Conservation (phyloP, 2,329 filamentous ascomycete species). For the Huntiella bhutanensis region DNA sequence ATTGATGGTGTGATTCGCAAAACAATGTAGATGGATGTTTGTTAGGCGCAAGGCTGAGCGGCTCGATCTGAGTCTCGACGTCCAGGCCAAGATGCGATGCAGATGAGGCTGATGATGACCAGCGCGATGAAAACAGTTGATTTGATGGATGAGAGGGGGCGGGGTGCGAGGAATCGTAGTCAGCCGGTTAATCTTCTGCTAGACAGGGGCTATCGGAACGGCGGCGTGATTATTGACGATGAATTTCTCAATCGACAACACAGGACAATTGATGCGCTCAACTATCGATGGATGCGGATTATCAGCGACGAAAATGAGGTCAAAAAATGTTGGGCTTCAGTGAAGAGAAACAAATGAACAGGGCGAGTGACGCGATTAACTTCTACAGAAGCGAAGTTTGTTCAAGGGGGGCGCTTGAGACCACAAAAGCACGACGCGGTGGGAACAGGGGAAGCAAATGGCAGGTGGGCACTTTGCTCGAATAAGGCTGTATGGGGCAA, state of each 20-base stretch:
- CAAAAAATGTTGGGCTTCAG: background rate
- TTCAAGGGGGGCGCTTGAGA: constrained; percentile 1
- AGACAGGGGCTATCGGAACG: too few species aligned
- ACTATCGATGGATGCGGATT: background rate
- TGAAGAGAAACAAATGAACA: background rate
- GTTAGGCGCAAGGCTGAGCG: background rate
- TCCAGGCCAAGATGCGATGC: background rate
- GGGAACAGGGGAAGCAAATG: constrained; percentile 2
- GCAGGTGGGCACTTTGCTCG: constrained; percentile 1
- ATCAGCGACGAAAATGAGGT: background rate
- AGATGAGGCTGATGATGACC: background rate
- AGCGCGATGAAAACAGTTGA: constrained; percentile 1
- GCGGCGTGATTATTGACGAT: too few species aligned
- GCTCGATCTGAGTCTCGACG: background rate
- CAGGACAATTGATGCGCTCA: background rate
- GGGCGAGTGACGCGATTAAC: background rate
- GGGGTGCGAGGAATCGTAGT: too few species aligned
- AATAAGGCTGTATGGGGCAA: constrained; percentile 3
- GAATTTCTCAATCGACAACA: too few species aligned
- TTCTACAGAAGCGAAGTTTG: background rate
- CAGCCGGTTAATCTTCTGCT: too few species aligned
- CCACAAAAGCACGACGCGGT: constrained; percentile 1
- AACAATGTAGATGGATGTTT: background rate
- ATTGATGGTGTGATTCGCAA: background rate
- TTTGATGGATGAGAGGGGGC: background rate